Evolutionary conservation across 2,329 filamentous ascomycete species (phyloP).

Genomic region (Exophiala sp.): DNA sequence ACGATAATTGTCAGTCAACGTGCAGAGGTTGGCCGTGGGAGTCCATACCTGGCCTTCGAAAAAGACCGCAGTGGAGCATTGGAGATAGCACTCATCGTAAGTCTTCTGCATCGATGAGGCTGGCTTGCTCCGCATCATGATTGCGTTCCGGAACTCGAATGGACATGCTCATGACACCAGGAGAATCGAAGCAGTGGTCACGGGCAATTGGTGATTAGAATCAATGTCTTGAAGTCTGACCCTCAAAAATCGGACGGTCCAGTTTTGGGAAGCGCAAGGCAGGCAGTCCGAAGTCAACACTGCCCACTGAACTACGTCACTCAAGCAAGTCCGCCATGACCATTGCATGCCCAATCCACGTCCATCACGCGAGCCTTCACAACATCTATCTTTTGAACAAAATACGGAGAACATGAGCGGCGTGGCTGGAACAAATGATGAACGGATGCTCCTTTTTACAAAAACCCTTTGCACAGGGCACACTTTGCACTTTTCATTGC

Average conservation of each 20-base stretch:
- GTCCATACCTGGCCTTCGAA: slow-evolving; percentile 79
- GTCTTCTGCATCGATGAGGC: slow-evolving; percentile 86
- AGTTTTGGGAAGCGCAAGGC: not conserved
- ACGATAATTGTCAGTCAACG: not conserved
- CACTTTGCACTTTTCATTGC: slow-evolving; percentile 14
- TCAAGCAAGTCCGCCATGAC: not conserved
- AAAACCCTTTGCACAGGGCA: not conserved
- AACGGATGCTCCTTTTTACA: not conserved
- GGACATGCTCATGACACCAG: slow-evolving; percentile 13
- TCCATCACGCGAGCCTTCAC: not conserved
- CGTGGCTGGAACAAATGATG: not conserved
- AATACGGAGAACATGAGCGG: no score
- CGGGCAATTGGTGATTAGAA: not conserved
- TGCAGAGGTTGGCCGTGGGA: not conserved
- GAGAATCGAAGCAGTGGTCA: not conserved
- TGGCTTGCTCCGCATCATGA: slow-evolving; percentile 55
- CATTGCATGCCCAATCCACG: not conserved
- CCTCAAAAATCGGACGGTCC: not conserved
- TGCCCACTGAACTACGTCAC: not conserved
- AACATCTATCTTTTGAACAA: not conserved
- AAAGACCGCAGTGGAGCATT: slow-evolving; percentile 92
- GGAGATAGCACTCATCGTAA: slow-evolving; percentile 93
- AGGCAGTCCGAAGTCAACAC: slow-evolving; percentile 1
- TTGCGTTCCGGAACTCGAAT: slow-evolving; percentile 6
- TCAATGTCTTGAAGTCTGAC: not conserved